Percentiles rank a stretch among this genome's conserved stretches.
Conservation (phyloP, 2,329 filamentous ascomycete species). For the Microdochium nivale region DNA sequence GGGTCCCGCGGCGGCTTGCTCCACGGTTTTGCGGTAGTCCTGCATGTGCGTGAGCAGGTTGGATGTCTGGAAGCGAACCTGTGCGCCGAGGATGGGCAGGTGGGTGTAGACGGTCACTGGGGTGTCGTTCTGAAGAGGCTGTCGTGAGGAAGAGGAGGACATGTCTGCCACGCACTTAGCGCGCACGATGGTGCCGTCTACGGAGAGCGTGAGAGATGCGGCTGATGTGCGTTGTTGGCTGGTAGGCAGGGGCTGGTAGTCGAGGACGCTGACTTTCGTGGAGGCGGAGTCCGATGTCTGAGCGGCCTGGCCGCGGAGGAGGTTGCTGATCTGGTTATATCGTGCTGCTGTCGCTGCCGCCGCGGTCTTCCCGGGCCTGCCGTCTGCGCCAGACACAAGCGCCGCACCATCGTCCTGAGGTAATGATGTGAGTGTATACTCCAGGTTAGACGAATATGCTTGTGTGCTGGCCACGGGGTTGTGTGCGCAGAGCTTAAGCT, state of each 20-base stretch:
- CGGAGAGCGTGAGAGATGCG: no score
- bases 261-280: no score
- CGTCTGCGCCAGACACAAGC: slow-evolving; percentile 7
- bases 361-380: slow-evolving; percentile 7
- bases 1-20: slow-evolving; percentile 8
- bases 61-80: slow-evolving; percentile 14
- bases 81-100: slow-evolving; percentile 18
- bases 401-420: neutral
- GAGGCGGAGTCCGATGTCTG: no score
- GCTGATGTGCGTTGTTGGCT: no score
- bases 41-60: slow-evolving; percentile 10
- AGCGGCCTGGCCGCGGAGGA: no score
- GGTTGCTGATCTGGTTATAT: no score
- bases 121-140: neutral
- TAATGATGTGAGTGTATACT: neutral
- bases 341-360: neutral
- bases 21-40: slow-evolving; percentile 15
- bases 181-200: no score
- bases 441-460: slow-evolving; percentile 4
- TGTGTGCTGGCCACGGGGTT: slow-evolving; percentile 9
- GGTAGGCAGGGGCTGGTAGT: no score
- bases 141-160: no score
- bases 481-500: neutral
- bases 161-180: no score
- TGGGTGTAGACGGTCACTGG: slow-evolving; percentile 14